Evolutionary conservation across 2,329 filamentous ascomycete genomes (phyloP).

Genomic region (Leptographium wingfieldii): DNA sequence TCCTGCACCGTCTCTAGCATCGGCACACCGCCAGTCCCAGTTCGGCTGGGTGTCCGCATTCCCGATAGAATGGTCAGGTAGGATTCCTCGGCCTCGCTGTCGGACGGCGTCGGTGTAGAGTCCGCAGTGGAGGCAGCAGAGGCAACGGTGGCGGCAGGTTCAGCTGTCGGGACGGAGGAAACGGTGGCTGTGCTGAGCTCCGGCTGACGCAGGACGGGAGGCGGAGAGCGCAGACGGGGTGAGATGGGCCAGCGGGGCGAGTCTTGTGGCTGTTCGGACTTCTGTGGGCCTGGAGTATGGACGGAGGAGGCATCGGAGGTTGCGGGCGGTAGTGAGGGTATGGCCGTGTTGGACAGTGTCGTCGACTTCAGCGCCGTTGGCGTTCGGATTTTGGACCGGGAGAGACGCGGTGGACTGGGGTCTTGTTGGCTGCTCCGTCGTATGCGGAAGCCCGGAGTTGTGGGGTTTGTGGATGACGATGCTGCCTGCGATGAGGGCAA

Average conservation of each 20-base stretch:
- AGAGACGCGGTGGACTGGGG: constrained; percentile 44
- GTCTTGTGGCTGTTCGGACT: constrained; percentile 43
- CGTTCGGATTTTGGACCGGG: constrained; percentile 40
- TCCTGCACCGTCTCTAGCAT: constrained; percentile 86
- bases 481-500: background rate
- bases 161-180: constrained; percentile 19
- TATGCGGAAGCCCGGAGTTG: constrained; percentile 23
- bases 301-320: constrained; percentile 43
- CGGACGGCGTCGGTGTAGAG: constrained; percentile 5
- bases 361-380: constrained; percentile 44
- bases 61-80: constrained; percentile 30
- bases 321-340: constrained; percentile 50
- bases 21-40: constrained; percentile 44
- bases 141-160: constrained; percentile 31
- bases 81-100: constrained; percentile 40
- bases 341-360: constrained; percentile 54
- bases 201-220: constrained; percentile 41
- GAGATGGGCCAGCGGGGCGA: constrained; percentile 65
- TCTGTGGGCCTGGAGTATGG: constrained; percentile 52
- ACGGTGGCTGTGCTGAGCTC: constrained; percentile 21
- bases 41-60: constrained; percentile 47
- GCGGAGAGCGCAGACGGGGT: constrained; percentile 65
- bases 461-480: constrained; percentile 31
- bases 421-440: constrained; percentile 32
- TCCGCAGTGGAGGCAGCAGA: background rate